Conservation (phyloP, 2,329 filamentous ascomycete species). For the Phaeosphaeriaceae sp. region DNA sequence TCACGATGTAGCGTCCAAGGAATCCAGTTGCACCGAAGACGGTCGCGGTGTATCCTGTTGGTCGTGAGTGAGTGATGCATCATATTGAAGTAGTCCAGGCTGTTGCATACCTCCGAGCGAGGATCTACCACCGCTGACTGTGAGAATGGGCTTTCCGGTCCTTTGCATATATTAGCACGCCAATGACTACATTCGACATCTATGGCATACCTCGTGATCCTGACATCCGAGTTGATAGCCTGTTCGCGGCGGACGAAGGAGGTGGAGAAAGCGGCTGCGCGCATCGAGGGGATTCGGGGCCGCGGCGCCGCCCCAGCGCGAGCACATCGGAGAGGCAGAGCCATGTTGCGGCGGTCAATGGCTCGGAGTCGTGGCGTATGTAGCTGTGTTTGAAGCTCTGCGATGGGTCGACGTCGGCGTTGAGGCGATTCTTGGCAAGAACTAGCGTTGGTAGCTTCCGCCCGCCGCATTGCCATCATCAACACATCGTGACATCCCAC, state of each 20-base stretch:
- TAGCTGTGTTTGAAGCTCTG: constrained; percentile 35
- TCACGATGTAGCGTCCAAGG: constrained; percentile 96
- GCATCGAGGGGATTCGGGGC: constrained; percentile 37
- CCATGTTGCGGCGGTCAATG: constrained; percentile 50
- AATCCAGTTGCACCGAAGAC: constrained; percentile 98
- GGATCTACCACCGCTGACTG: constrained; percentile 86
- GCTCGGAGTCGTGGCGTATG: constrained; percentile 37
- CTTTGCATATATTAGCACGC: constrained; percentile 47
- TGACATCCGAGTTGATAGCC: constrained; percentile 73
- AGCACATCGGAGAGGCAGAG: constrained; percentile 49
- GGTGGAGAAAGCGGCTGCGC: constrained; percentile 37
- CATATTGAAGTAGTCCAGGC: constrained; percentile 8
- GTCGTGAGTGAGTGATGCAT: constrained; percentile 42
- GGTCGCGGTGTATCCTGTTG: constrained; percentile 86
- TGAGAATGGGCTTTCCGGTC: constrained; percentile 94
- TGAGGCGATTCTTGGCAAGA: constrained; percentile 26
- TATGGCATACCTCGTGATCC: constrained; percentile 69
- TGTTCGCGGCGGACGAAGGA: constrained; percentile 26
- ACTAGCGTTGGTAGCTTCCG: constrained; percentile 28
- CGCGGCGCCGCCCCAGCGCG: constrained; percentile 47
- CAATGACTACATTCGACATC: neutral
- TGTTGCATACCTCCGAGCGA: constrained; percentile 77
- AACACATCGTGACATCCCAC: constrained; percentile 28
- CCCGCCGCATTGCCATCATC: constrained; percentile 22
- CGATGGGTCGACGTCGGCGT: constrained; percentile 24